A percentile compares a stretch with the other conserved stretches of the same genome.
phyloP scores from a whole-genome alignment of 1,284 basidiomycete species.

The Cryptococcus amylolentus region DNA sequence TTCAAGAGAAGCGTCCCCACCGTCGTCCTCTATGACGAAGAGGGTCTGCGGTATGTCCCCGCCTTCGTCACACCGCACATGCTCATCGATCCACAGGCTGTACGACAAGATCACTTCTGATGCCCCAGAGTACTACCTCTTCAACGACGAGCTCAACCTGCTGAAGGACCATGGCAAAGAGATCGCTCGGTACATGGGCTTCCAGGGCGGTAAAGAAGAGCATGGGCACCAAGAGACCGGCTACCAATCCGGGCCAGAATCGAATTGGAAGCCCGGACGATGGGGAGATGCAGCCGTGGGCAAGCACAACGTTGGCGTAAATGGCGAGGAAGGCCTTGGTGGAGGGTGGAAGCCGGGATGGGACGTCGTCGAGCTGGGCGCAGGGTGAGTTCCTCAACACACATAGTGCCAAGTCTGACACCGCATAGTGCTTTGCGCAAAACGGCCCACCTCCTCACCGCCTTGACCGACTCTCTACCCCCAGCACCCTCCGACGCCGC shows the following conservation, averaged over 20 bases:
- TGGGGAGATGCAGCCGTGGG: constrained; percentile 63
- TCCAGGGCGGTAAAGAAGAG: constrained; percentile 16
- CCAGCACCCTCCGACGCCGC: constrained; percentile 44
- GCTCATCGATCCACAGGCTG: constrained; percentile 21
- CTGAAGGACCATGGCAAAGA: constrained; percentile 52
- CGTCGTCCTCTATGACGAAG: constrained; percentile 80
- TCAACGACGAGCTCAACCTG: constrained; percentile 57
- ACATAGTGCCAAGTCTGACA: background rate
- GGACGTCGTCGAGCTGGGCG: constrained; percentile 77
- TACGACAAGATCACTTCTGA: constrained; percentile 68
- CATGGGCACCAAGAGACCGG: constrained; percentile 7
- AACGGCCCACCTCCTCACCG: constrained; percentile 79
- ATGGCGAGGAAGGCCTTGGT: constrained; percentile 54
- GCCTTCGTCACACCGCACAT: background rate
- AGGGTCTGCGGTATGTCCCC: constrained; percentile 58
- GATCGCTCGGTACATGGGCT: constrained; percentile 55
- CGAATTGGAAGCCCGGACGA: constrained; percentile 44
- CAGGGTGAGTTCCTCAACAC: constrained; percentile 62
- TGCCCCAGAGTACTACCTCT: constrained; percentile 84
- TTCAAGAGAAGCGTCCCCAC: constrained; percentile 70
- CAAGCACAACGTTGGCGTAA: constrained; percentile 63
- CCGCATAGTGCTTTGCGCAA: constrained; percentile 67
- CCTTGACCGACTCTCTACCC: constrained; percentile 57
- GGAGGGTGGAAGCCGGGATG: constrained; percentile 47
- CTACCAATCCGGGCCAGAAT: constrained; percentile 13